Percentiles rank a stretch among this genome's conserved stretches.
phyloP scores from a whole-genome alignment of 768 basidiomycete species.

The Kwoniella bestiolae region DNA sequence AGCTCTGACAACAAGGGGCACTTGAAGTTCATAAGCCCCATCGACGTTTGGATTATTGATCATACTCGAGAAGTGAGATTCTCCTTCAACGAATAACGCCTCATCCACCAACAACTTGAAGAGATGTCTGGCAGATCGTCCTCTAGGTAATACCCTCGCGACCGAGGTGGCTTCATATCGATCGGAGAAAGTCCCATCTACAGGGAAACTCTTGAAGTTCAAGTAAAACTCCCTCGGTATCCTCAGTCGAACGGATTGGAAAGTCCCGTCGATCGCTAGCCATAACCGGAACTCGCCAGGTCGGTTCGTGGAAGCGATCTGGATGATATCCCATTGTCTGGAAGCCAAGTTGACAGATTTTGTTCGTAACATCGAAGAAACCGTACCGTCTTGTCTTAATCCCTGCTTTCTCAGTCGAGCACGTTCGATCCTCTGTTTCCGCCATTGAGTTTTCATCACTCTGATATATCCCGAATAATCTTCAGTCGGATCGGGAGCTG shows the following conservation, averaged over 20 bases:
- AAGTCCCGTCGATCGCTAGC: slow-evolving; percentile 78
- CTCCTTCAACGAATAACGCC: slow-evolving; percentile 77
- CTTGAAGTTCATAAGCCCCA: slow-evolving; percentile 90
- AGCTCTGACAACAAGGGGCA: slow-evolving; percentile 80
- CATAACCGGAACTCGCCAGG: slow-evolving; percentile 85
- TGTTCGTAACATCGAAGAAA: slow-evolving; percentile 74
- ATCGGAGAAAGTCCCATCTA: slow-evolving; percentile 69
- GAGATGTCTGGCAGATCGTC: slow-evolving; percentile 74
- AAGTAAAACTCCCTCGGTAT: slow-evolving; percentile 92
- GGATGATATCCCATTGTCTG: slow-evolving; percentile 88
- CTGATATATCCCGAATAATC: slow-evolving; percentile 79
- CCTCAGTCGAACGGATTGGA: slow-evolving; percentile 78
- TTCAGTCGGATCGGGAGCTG: slow-evolving; percentile 67
- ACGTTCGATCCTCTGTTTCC: slow-evolving; percentile 63
- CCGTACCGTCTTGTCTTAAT: slow-evolving; percentile 57
- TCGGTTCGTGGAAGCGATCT: slow-evolving; percentile 72
- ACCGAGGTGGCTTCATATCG: slow-evolving; percentile 77
- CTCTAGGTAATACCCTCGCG: slow-evolving; percentile 76
- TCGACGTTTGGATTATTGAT: slow-evolving; percentile 94
- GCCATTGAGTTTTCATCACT: slow-evolving; percentile 79
- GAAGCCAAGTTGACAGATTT: slow-evolving; percentile 61
- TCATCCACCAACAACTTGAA: slow-evolving; percentile 84
- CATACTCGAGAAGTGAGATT: slow-evolving; percentile 88
- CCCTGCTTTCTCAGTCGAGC: slow-evolving; percentile 41
- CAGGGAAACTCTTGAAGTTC: slow-evolving; percentile 74